Evolutionary conservation across 148 eudicot species (phyloP), one percentile per base, ranked within the genome.

Genomic region (Gaultheria prostrata): DNA sequence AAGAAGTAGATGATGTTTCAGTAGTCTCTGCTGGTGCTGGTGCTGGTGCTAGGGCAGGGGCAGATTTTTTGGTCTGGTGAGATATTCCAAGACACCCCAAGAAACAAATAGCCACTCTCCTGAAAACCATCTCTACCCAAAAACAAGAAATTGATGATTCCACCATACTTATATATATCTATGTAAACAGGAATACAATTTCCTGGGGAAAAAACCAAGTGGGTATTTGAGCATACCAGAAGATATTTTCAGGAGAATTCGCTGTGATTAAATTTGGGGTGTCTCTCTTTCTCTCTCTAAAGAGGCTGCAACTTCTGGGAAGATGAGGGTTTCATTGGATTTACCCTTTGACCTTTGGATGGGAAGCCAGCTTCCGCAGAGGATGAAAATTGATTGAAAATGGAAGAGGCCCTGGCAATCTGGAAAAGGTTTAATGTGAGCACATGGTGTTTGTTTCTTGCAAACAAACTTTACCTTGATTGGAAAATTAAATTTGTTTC

Each of bases 11-110:
- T 10, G 84, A 82, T 77, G 77, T 65, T 59, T 84, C 57, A 79
- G 71, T 21, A 56, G 8, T 54, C 59, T 84, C 76, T 35, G 50
- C 15, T 26, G 80, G 77, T 63, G 74, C 15, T 26, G 80, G 77
- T 63, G 74, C 72, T 67, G 72, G 72, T 67, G 7, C 57, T 61
- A 30, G 80, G 46, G 82, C 71, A n/a, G 73, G 81, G 48, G 72
- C 56, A 7, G 86, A 14, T 72, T 56, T 84, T 56, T 28, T 53
- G 24, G 21, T 71, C 39, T 79, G 54, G 39, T 35, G 21, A 71
- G 82, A 78, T 71, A 84, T 46, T 1, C 86, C 86, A 70, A 84
- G 82, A 73, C 86, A 84, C 28, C 82, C 78, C 79, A 79, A 56
- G 71, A 84, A 84, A 77, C 80, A 71, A 56, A 70, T 3, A 43